phyloP scores from a whole-genome alignment of 257 asterid species.

The Nicotiana benthamiana region DNA sequence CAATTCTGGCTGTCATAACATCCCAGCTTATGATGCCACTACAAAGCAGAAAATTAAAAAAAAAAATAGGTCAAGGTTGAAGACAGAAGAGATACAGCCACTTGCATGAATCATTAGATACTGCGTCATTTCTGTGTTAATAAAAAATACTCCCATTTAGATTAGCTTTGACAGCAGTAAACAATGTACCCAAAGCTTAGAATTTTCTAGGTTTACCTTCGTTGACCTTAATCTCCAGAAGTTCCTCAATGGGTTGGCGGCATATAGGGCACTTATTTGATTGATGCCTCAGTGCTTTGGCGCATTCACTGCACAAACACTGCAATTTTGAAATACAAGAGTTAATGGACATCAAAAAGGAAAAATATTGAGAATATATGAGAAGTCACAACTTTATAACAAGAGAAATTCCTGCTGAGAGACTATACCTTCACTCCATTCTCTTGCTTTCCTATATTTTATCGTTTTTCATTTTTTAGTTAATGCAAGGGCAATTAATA shows the following conservation, averaged over 20 bases:
- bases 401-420: background rate
- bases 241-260: slow-evolving; percentile 81
- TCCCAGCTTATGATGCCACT: slow-evolving; percentile 2
- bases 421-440: background rate
- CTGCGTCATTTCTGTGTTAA: background rate
- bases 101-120: background rate
- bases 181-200: background rate
- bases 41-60: background rate
- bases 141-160: background rate
- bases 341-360: background rate
- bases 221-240: slow-evolving; percentile 74
- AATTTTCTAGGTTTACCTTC: slow-evolving; percentile 34
- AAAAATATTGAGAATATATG: background rate
- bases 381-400: background rate
- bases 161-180: background rate
- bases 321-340: slow-evolving; percentile 23
- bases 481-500: background rate
- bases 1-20: background rate
- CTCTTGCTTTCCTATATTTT: background rate
- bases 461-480: background rate
- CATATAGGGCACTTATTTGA: slow-evolving; percentile 83
- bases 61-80: background rate
- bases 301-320: slow-evolving; percentile 85
- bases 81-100: background rate
- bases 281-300: slow-evolving; percentile 73